A percentile compares a stretch with the other conserved stretches of the same genome.
Evolutionary conservation across 208 protist species (phyloP).

Genomic region (Herpetomonas tarakana): DNA sequence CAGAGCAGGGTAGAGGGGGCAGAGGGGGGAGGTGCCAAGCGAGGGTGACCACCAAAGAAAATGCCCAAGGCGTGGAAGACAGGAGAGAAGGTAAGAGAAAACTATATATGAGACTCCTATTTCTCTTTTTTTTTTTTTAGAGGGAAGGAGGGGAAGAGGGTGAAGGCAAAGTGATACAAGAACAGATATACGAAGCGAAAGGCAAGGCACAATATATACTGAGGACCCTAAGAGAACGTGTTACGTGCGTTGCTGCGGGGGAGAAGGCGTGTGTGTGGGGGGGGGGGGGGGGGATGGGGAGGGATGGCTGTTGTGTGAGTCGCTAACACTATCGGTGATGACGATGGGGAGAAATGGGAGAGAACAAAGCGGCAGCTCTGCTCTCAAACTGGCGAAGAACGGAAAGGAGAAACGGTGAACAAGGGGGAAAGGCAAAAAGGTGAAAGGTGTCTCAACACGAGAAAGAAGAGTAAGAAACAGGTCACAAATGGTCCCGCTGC

Average conservation of each 20-base stretch:
- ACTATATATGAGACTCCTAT: not conserved
- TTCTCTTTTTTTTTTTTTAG: not conserved
- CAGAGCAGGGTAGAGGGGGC: not conserved
- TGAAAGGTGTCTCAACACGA: too few species aligned
- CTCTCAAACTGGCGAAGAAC: not conserved
- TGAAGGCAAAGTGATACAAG: not conserved
- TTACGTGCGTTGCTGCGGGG: not conserved
- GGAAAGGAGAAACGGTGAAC: not conserved
- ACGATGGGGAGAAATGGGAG: not conserved
- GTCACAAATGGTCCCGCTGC: too few species aligned
- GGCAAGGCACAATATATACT: not conserved
- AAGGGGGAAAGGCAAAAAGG: too few species aligned
- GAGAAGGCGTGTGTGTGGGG: not conserved
- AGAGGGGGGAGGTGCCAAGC: not conserved
- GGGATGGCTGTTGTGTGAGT: not conserved
- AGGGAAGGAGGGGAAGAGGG: not conserved
- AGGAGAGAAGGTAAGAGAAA: conserved; percentile 3
- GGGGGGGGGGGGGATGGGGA: not conserved
- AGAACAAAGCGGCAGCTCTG: too few species aligned
- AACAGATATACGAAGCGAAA: not conserved
- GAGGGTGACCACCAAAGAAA: not conserved
- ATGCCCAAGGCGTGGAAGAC: too few species aligned
- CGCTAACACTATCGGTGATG: not conserved
- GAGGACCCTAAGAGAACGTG: not conserved
- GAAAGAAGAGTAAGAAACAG: too few species aligned